Evolutionary conservation across 2,329 filamentous ascomycete species (phyloP).

Genomic region (Beauveria bassiana): DNA sequence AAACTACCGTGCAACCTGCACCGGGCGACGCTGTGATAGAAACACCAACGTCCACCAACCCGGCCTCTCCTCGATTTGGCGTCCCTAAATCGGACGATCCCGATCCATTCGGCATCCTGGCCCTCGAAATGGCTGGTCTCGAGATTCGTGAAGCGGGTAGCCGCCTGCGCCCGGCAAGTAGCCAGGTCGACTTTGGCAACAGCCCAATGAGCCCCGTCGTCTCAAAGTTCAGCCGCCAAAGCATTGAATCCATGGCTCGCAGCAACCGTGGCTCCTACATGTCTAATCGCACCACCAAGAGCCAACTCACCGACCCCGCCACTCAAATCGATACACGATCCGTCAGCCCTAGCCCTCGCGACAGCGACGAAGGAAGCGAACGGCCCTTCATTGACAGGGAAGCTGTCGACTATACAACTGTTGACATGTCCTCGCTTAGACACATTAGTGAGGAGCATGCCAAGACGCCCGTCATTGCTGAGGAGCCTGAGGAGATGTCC

Average conservation of each 20-base stretch:
- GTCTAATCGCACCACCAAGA: constrained; percentile 60
- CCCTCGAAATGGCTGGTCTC: constrained; percentile 81
- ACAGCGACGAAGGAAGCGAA: constrained; percentile 40
- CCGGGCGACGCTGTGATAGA: constrained; percentile 65
- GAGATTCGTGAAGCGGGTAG: constrained; percentile 86
- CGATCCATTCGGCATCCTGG: constrained; percentile 85
- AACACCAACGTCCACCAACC: constrained; percentile 30
- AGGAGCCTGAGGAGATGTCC: constrained; percentile 13
- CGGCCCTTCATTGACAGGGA: constrained; percentile 25
- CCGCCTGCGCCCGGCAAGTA: constrained; percentile 60
- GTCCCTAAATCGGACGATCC: constrained; percentile 74
- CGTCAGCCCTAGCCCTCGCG: constrained; percentile 46
- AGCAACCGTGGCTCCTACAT: constrained; percentile 70
- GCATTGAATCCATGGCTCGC: constrained; percentile 55
- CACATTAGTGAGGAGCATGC: constrained; percentile 31
- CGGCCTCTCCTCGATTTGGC: constrained; percentile 54
- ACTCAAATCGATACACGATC: constrained; percentile 53
- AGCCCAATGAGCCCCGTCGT: constrained; percentile 67
- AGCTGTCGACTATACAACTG: constrained; percentile 51
- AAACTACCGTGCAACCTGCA: constrained; percentile 56
- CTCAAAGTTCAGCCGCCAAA: constrained; percentile 53
- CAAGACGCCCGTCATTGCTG: constrained; percentile 1
- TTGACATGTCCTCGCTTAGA: constrained; percentile 44
- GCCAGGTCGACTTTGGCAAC: constrained; percentile 75
- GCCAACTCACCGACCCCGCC: constrained; percentile 61